phyloP scores from a whole-genome alignment of 1,284 basidiomycete species.

The Ceratobasidium sp. region DNA sequence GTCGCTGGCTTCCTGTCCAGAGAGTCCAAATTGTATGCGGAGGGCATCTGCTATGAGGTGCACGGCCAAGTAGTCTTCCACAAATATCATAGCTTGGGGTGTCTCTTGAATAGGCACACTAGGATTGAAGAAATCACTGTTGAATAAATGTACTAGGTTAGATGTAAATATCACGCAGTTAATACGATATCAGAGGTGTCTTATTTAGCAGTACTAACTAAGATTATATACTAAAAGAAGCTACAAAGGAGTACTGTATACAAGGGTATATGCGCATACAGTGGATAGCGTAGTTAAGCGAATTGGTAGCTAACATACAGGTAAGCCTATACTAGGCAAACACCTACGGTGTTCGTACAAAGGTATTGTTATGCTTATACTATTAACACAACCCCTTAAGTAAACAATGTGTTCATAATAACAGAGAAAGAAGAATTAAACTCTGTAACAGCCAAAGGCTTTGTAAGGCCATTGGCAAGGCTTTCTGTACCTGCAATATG shows the following conservation, averaged over 20 bases:
- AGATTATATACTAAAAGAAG: no score
- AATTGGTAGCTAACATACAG: no score
- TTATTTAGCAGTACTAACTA: no score
- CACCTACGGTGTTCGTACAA: no score
- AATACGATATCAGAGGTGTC: no score
- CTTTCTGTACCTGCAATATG: slow-evolving; percentile 47
- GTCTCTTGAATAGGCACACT: not conserved
- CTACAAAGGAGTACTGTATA: no score
- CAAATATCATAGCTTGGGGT: not conserved
- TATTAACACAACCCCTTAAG: slow-evolving; percentile 7
- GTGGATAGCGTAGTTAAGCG: no score
- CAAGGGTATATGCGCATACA: no score
- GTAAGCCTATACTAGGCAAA: no score
- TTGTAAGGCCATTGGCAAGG: slow-evolving; percentile 15
- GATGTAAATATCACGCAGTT: no score
- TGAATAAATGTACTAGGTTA: no score
- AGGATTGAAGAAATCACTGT: slow-evolving; percentile 1
- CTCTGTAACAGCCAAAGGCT: not conserved
- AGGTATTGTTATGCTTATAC: no score
- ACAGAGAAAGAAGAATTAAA: not conserved
- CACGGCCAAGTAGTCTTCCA: not conserved
- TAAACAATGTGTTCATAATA: not conserved
- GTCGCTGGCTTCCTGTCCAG: not conserved
- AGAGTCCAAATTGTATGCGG: not conserved
- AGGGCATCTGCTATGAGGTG: not conserved